Evolutionary conservation across 495 filamentous ascomycete genomes (phyloP).

Genomic region (Friedmanniomyces simplex): DNA sequence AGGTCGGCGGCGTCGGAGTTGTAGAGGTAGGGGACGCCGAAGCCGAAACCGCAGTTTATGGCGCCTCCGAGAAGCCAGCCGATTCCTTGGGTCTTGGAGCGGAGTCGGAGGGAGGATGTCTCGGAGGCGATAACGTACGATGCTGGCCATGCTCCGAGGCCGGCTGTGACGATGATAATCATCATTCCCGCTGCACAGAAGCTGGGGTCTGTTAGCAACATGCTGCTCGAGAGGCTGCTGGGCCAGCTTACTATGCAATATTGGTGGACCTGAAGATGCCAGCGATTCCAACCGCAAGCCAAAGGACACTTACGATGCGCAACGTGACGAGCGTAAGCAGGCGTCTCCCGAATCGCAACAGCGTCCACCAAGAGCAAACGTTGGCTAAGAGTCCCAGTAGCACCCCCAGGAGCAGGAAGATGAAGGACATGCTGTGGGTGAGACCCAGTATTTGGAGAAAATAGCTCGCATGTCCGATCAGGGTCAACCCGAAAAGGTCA

Average conservation of each 20-base stretch:
- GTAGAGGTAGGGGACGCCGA: conserved; percentile 40
- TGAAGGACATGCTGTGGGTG: conserved; percentile 44
- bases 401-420: conserved; percentile 49
- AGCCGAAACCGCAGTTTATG: conserved; percentile 54
- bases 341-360: conserved; percentile 58
- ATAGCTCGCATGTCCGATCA: conserved; percentile 51
- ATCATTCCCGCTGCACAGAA: conserved; percentile 51
- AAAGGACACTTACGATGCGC: conserved; percentile 51
- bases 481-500: conserved; percentile 27
- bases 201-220: neutral
- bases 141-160: conserved; percentile 53
- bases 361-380: conserved; percentile 62
- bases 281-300: conserved; percentile 63
- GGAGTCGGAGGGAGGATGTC: conserved; percentile 59
- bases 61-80: conserved; percentile 63
- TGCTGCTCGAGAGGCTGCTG: neutral
- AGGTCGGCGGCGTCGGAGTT: conserved; percentile 65
- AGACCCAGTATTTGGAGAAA: conserved; percentile 57
- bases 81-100: conserved; percentile 66
- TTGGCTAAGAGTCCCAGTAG: conserved; percentile 62
- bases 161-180: conserved; percentile 59
- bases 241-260: neutral
- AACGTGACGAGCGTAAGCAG: conserved; percentile 62
- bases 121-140: conserved; percentile 71
- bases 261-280: conserved; percentile 32